A percentile compares a stretch with the other conserved stretches of the same genome.
Conservation (phyloP, 192 early-diverging fungal species). For the Podila horticola region DNA sequence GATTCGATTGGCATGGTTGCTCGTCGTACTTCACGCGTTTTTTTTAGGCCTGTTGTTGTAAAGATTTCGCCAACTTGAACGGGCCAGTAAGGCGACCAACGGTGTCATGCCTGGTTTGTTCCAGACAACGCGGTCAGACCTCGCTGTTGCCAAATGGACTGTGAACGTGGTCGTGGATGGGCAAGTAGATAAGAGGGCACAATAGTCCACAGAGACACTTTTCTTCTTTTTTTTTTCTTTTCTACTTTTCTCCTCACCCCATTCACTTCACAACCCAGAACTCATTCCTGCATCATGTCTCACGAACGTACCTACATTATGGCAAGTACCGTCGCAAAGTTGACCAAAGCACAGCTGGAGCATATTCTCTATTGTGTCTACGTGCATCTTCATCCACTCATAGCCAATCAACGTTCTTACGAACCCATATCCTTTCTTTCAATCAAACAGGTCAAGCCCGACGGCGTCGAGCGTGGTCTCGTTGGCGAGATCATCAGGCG, state of each 20-base stretch:
- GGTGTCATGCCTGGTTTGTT: too few species aligned
- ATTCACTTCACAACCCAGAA: constrained; percentile 6
- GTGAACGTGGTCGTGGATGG: too few species aligned
- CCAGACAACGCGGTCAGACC: too few species aligned
- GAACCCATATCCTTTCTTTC: constrained; percentile 29
- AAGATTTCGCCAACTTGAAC: too few species aligned
- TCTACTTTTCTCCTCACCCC: constrained; percentile 3
- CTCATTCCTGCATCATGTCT: constrained; percentile 13
- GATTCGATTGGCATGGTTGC: too few species aligned
- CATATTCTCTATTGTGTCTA: neutral
- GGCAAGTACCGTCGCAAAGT: constrained; percentile 8
- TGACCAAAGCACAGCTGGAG: too few species aligned
- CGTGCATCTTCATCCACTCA: neutral
- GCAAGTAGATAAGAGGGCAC: neutral
- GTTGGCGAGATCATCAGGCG: constrained; percentile 87
- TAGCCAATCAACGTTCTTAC: neutral
- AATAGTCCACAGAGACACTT: neutral
- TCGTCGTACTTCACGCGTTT: too few species aligned
- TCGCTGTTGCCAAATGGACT: too few species aligned
- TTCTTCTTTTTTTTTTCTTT: constrained; percentile 25
- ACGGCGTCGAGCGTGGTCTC: constrained; percentile 88
- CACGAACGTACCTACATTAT: constrained; percentile 52
- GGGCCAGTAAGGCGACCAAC: too few species aligned
- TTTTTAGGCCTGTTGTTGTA: too few species aligned
- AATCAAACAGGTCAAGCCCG: constrained; percentile 71